These are phyloP conservation scores for Turritis glabra DNA, from an alignment of 345 rosid species.

Conservation along the genomic window DNA sequence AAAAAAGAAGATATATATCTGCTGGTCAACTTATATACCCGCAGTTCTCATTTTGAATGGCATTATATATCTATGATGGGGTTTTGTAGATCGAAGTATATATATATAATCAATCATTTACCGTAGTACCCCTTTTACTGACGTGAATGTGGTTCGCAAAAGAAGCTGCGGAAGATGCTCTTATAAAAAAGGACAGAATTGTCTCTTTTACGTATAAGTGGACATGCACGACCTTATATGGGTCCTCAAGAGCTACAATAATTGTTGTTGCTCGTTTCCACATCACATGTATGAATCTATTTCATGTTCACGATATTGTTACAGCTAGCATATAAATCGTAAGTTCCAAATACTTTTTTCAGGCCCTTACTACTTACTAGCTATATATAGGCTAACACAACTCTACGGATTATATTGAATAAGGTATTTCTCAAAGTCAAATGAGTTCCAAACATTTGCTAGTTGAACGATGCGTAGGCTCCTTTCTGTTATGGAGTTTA, in stretches of 20 bases:
- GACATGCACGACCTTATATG: slow-evolving; percentile 30
- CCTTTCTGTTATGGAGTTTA: neutral
- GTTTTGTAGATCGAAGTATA: neutral
- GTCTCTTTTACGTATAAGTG: slow-evolving; percentile 28
- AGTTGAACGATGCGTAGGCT: neutral
- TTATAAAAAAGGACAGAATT: slow-evolving; percentile 29
- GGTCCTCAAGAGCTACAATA: slow-evolving; percentile 26
- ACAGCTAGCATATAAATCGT: neutral
- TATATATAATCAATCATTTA: slow-evolving; percentile 10
- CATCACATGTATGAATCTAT: neutral
- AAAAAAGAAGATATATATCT: too few relatives aligned
- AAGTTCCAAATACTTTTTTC: neutral
- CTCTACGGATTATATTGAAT: neutral
- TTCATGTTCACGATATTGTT: neutral
- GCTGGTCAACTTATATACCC: neutral
- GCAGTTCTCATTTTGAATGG: too few relatives aligned
- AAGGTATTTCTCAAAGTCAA: too few relatives aligned
- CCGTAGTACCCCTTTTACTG: slow-evolving; percentile 1
- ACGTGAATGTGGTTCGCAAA: neutral
- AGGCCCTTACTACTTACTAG: neutral
- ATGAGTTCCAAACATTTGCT: neutral
- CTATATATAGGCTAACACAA: neutral
- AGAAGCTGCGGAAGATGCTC: slow-evolving; percentile 30
- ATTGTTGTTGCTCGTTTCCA: slow-evolving; percentile 22
- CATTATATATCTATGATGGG: neutral